Percentiles rank a stretch among this genome's conserved stretches.
Evolutionary conservation across 2,329 filamentous ascomycete genomes (phyloP).

Genomic region (Trichophyton equinum): DNA sequence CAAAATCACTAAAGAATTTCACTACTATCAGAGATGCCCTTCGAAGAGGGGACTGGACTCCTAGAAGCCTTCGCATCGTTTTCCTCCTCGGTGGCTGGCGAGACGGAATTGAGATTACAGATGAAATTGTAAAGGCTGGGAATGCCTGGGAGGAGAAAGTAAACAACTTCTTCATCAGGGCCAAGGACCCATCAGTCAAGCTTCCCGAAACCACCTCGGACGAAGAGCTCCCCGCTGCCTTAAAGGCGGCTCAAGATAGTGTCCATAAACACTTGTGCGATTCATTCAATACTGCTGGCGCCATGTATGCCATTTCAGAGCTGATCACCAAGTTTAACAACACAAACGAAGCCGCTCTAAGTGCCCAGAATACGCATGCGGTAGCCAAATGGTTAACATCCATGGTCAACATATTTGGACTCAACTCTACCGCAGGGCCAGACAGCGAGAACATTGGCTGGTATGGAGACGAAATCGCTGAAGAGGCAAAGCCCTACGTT

Average conservation of each 20-base stretch:
- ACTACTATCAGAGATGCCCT: constrained; percentile 82
- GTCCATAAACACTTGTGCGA: constrained; percentile 59
- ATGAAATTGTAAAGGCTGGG: constrained; percentile 62
- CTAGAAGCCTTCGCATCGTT: constrained; percentile 67
- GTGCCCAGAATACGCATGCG: constrained; percentile 37
- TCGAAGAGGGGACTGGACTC: constrained; percentile 54
- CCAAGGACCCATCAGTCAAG: constrained; percentile 34
- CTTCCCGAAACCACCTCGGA: constrained; percentile 53
- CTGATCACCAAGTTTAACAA: constrained; percentile 67
- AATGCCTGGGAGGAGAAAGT: constrained; percentile 69
- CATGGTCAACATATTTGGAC: constrained; percentile 72
- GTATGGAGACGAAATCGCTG: constrained; percentile 52
- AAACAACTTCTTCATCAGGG: constrained; percentile 55
- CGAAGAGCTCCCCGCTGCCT: constrained; percentile 52
- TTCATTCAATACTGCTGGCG: constrained; percentile 75
- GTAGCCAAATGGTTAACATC: constrained; percentile 69
- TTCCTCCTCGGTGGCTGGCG: constrained; percentile 85
- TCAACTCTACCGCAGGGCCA: constrained; percentile 37
- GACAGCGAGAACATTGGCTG: constrained; percentile 43
- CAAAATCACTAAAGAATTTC: constrained; percentile 90
- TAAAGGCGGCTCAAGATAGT: constrained; percentile 44
- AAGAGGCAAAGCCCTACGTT: constrained; percentile 47
- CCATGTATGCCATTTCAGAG: constrained; percentile 65
- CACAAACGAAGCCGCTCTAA: constrained; percentile 34
- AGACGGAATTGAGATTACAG: constrained; percentile 80